Percentiles rank a stretch among this genome's conserved stretches.
These are phyloP conservation scores for Xylogone sp. DNA, from an alignment of 2,329 filamentous ascomycete species.

Conservation along the genomic window DNA sequence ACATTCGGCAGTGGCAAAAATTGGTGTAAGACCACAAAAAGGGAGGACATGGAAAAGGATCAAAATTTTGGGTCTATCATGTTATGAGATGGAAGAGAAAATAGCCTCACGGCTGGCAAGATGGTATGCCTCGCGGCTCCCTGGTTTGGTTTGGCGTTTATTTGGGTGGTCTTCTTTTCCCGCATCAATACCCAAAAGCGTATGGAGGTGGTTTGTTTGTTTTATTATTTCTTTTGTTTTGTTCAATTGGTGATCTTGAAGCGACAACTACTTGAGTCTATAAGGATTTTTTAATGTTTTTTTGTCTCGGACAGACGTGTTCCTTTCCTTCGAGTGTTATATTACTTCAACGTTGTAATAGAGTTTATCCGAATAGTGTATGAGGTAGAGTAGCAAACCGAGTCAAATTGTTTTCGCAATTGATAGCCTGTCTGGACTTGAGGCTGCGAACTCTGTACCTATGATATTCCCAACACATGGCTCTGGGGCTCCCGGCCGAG, in stretches of 20 bases:
- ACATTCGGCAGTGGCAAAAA: constrained; percentile 10
- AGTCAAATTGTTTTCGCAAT: too few species aligned
- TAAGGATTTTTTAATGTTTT: neutral
- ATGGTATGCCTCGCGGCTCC: constrained; percentile 34
- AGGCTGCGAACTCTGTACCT: too few species aligned
- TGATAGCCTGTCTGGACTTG: too few species aligned
- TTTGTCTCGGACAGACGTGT: neutral
- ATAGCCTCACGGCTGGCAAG: constrained; percentile 35
- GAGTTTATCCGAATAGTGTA: neutral
- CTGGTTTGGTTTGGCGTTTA: constrained; percentile 22
- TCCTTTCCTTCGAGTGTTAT: neutral
- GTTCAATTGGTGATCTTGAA: neutral
- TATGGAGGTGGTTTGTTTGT: constrained; percentile 9
- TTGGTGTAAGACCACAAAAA: constrained; percentile 14
- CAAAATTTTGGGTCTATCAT: neutral
- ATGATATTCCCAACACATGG: too few species aligned
- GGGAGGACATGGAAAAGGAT: constrained; percentile 8
- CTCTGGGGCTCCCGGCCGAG: too few species aligned
- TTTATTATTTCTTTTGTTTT: neutral
- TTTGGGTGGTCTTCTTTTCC: constrained; percentile 13
- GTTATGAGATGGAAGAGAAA: constrained; percentile 16
- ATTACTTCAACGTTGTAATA: neutral
- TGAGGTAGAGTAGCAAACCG: too few species aligned
- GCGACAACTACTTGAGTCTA: neutral
- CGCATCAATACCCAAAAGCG: constrained; percentile 26